A percentile compares a stretch with the other conserved stretches of the same genome.
Conservation (phyloP, 2,329 filamentous ascomycete species). For the Neonectria sp. region DNA sequence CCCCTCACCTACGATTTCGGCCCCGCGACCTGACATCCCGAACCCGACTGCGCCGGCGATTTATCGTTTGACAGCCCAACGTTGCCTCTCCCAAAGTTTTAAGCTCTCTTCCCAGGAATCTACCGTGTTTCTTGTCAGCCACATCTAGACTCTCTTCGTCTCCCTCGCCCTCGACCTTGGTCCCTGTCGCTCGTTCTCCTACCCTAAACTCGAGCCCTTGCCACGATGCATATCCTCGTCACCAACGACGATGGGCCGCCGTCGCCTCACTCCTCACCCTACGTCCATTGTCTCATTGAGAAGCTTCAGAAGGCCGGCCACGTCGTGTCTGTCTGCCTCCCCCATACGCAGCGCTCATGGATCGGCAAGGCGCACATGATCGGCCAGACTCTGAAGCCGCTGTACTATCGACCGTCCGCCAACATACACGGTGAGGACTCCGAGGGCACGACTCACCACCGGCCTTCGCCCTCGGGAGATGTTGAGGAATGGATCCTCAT, state of each 20-base stretch:
- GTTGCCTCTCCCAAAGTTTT: not conserved
- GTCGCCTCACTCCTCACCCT: constrained; percentile 83
- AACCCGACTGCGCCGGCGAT: constrained; percentile 17
- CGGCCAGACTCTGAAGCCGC: constrained; percentile 86
- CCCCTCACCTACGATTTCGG: constrained; percentile 41
- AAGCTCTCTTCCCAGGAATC: not conserved
- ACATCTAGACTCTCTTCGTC: not conserved
- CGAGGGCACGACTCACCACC: constrained; percentile 76
- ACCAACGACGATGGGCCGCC: constrained; percentile 89
- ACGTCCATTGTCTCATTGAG: constrained; percentile 81
- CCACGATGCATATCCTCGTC: constrained; percentile 74
- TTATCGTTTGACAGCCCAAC: constrained; percentile 27
- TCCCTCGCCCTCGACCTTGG: constrained; percentile 3
- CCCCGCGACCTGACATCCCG: constrained; percentile 22
- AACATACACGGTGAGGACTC: constrained; percentile 58
- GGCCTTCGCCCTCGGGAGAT: constrained; percentile 66
- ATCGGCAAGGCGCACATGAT: constrained; percentile 99
- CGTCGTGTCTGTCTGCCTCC: constrained; percentile 91
- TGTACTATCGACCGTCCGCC: constrained; percentile 80
- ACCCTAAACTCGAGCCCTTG: not conserved
- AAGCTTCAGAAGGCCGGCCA: constrained; percentile 83
- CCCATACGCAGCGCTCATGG: constrained; percentile 94
- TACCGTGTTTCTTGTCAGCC: not conserved
- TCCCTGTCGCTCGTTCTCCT: not conserved
- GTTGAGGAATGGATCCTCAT: constrained; percentile 87